Percentiles rank a stretch among this genome's conserved stretches.
Evolutionary conservation across 75 land plant genomes (phyloP).

Genomic region (Picea glauca): DNA sequence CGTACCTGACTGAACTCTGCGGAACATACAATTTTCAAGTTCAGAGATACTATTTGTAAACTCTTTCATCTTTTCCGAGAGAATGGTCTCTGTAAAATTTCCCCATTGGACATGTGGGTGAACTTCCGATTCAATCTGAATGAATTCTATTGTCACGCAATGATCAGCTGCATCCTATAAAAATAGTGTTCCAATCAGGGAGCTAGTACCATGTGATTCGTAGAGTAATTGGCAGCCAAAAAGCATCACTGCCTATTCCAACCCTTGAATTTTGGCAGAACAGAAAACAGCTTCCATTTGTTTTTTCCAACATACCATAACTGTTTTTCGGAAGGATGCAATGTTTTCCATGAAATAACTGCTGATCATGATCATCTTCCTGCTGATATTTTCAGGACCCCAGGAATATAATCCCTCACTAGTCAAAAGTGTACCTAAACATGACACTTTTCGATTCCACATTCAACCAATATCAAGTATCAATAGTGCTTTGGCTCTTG

Average conservation of each 20-base stretch:
- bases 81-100: conserved; percentile 5
- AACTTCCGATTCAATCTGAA: conserved; percentile 38
- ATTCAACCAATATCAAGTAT: background rate
- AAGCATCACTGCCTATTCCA: background rate
- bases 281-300: background rate
- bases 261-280: too few species aligned
- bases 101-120: conserved; percentile 11
- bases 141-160: conserved; percentile 59
- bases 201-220: background rate
- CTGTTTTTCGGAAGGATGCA: conserved; percentile 23
- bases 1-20: conserved; percentile 11
- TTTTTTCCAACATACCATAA: conserved; percentile 38
- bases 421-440: conserved; percentile 37
- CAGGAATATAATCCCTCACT: conserved; percentile 44
- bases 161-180: conserved; percentile 67
- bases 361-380: conserved; percentile 51
- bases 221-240: background rate
- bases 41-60: conserved; percentile 30
- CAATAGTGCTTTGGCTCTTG: background rate
- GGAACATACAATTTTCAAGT: conserved; percentile 49
- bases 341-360: conserved; percentile 21
- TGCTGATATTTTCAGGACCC: conserved; percentile 36
- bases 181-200: conserved; percentile 4
- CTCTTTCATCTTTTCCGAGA: conserved; percentile 14
- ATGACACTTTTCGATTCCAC: conserved; percentile 26